These are phyloP conservation scores for Ceratobasidium sp. DNA, from an alignment of 1,284 basidiomycete species.

Conservation along the genomic window DNA sequence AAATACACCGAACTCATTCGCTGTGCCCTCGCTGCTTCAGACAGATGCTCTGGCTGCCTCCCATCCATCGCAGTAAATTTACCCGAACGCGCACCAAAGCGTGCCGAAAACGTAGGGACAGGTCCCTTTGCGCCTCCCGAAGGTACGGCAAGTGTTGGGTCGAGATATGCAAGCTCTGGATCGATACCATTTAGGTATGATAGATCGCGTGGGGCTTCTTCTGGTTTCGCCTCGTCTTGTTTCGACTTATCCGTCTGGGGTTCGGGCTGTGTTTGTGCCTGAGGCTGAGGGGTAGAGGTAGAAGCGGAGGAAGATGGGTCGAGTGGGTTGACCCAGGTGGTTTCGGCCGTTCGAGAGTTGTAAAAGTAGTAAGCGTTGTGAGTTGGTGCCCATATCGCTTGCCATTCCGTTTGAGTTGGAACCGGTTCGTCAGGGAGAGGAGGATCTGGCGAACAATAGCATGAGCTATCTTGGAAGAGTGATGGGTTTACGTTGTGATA, in stretches of 20 bases:
- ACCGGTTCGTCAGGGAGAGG: constrained; percentile 36
- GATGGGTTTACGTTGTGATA: no score
- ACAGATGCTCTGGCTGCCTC: constrained; percentile 80
- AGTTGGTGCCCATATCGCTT: constrained; percentile 85
- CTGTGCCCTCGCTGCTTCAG: constrained; percentile 85
- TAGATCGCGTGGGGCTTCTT: constrained; percentile 64
- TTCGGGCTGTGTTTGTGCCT: constrained; percentile 12
- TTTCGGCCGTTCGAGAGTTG: constrained; percentile 82
- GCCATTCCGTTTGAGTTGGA: constrained; percentile 68
- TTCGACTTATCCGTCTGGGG: background rate
- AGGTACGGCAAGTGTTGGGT: constrained; percentile 72
- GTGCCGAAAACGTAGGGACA: constrained; percentile 66
- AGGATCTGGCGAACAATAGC: constrained; percentile 9
- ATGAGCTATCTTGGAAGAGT: no score
- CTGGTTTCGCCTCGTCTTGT: constrained; percentile 17
- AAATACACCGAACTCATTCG: constrained; percentile 92
- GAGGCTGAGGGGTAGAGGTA: constrained; percentile 48
- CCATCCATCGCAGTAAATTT: constrained; percentile 76
- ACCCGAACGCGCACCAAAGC: constrained; percentile 88
- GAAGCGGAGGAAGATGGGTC: constrained; percentile 48
- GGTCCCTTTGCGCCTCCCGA: constrained; percentile 58
- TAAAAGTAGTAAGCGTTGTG: constrained; percentile 91
- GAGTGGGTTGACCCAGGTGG: constrained; percentile 90
- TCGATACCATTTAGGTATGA: constrained; percentile 75
- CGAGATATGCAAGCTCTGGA: constrained; percentile 83